These are phyloP conservation scores for Rhizopogon salebrosus DNA, from an alignment of 768 basidiomycete genomes.

Conservation along the genomic window DNA sequence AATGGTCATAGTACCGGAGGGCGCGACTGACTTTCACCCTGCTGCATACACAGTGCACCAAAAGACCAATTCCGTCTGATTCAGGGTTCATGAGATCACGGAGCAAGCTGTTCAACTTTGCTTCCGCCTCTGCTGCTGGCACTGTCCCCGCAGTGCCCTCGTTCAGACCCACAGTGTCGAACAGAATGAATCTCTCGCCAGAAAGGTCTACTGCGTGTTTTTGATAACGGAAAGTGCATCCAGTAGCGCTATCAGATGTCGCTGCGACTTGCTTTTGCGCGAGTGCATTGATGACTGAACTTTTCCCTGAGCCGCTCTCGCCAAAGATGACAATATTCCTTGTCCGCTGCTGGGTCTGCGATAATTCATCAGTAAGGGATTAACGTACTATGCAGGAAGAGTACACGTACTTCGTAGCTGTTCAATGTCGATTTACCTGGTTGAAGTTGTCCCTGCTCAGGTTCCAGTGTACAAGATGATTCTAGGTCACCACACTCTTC, in stretches of 20 bases:
- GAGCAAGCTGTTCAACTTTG: constrained; percentile 15
- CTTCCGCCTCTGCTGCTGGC: constrained; percentile 10
- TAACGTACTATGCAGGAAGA: too few species aligned
- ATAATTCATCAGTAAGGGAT: neutral
- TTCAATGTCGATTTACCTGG: neutral
- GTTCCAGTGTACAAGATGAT: too few species aligned
- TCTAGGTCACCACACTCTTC: too few species aligned
- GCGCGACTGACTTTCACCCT: too few species aligned
- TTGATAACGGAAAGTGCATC: too few species aligned
- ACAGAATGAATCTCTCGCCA: constrained; percentile 9
- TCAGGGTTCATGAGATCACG: constrained; percentile 11
- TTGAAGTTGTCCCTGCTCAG: too few species aligned
- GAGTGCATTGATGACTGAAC: constrained; percentile 22
- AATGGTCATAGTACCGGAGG: constrained; percentile 32
- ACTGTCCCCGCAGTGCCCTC: constrained; percentile 17
- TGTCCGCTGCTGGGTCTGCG: neutral
- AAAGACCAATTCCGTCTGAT: constrained; percentile 31
- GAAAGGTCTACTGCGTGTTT: constrained; percentile 2
- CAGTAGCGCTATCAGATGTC: constrained; percentile 7
- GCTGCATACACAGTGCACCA: too few species aligned
- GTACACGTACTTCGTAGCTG: neutral
- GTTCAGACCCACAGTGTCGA: constrained; percentile 36
- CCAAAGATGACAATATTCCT: constrained; percentile 18
- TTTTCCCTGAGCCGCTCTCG: constrained; percentile 21
- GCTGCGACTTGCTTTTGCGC: constrained; percentile 5